Evolutionary conservation across 306 rosid species (phyloP), one percentile per base, ranked within the genome.

Genomic region (Dryas drummondii): DNA sequence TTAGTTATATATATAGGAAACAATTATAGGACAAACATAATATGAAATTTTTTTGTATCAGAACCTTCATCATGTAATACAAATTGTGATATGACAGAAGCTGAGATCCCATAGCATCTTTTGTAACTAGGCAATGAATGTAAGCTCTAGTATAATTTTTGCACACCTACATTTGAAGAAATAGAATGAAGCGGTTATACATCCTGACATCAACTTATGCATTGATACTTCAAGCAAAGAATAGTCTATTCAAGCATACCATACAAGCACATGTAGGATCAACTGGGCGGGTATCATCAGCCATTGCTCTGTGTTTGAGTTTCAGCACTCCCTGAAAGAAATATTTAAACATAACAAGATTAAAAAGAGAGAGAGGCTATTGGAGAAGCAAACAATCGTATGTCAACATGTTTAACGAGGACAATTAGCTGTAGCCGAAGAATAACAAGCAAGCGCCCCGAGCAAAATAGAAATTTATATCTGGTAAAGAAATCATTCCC

Each of bases 71-170:
- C 94, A 94, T 94, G 86, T 90, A 90, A 80, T 86, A 84, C 71
- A 94, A 79, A 86, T 94, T 94, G 81, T 94, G 99, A 81, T 87
- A 94, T 44, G 99, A 91, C 56, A 94, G 84, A 79, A 94, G 99
- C 84, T 94, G 97, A 85, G 99, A 94, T 51, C 99, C 97, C 97
- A 92, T 94, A 10, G 99, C 97, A 83, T 94, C 97, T 79, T 90
- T 89, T 47, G 99, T 90, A 78, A 92, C 97, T 70, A 94, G 97
- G 80, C 91, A 87, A 86, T 94, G 99, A 78, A 94, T 86, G 82
- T 92, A 94, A 54, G 99, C 97, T 87, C 99, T 87, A 50, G 85
- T 74, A 86, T 90, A 94, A 73, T 89, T 92, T 91, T 88, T 92
- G 81, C 99, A 94, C 56, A 94, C 97, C 99, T 91, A 67, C 41